phyloP scores from a whole-genome alignment of 139 green algal species.

The Chlorella vulgaris region DNA sequence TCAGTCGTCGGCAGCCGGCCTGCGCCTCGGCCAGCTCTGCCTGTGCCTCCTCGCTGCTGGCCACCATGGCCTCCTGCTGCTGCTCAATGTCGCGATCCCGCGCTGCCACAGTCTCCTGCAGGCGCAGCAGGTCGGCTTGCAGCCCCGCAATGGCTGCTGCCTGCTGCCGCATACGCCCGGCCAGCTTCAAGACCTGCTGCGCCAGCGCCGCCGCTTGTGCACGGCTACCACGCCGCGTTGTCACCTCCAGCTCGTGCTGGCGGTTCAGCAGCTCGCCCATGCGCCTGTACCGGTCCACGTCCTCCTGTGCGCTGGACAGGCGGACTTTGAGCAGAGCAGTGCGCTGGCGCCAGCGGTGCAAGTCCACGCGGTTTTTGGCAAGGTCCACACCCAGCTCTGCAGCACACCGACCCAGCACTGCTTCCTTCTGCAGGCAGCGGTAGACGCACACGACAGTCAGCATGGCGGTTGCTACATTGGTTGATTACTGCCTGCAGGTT shows the following conservation, averaged over 20 bases:
- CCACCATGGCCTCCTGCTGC: neutral
- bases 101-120: constrained; percentile 1
- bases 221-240: neutral
- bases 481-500: neutral
- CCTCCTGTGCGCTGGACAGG: constrained; percentile 21
- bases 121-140: constrained; percentile 19
- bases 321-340: constrained; percentile 36
- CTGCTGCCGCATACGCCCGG: neutral
- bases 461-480: too few relatives aligned
- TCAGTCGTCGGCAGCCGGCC: neutral
- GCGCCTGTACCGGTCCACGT: constrained; percentile 28
- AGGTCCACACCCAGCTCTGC: constrained; percentile 7
- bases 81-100: neutral
- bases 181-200: neutral
- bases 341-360: constrained; percentile 38
- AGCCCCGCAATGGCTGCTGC: neutral
- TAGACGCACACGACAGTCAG: neutral
- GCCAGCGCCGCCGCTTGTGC: neutral
- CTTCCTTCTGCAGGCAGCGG: neutral
- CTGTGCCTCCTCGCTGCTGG: neutral
- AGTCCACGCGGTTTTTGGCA: constrained; percentile 26
- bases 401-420: neutral
- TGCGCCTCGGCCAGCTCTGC: constrained; percentile 16
- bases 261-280: neutral
- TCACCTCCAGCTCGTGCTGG: constrained; percentile 22